Conservation (phyloP, 2,329 filamentous ascomycete genomes). For the Talaromyces albobiverticillius region DNA sequence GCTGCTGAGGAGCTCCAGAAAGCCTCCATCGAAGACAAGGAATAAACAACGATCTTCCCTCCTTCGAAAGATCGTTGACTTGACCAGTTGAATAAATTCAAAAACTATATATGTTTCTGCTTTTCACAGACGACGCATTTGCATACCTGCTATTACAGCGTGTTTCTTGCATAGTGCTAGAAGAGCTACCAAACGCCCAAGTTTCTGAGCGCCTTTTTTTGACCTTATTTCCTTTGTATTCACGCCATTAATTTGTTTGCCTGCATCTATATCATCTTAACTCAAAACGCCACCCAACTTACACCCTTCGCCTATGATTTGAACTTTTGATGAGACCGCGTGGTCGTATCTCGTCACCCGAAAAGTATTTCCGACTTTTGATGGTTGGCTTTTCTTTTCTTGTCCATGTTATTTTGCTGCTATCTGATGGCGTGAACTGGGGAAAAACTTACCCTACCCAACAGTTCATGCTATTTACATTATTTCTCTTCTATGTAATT, state of each 20-base stretch:
- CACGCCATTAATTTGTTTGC: neutral
- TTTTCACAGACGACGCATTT: slow-evolving; percentile 1
- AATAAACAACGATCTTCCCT: slow-evolving; percentile 26
- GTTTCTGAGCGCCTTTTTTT: slow-evolving; percentile 8
- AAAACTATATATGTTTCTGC: neutral
- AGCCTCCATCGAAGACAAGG: slow-evolving; percentile 58
- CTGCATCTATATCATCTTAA: slow-evolving; percentile 9
- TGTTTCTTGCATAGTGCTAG: slow-evolving; percentile 8
- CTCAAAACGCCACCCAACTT: neutral
- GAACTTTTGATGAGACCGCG: neutral
- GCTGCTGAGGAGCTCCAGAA: slow-evolving; percentile 60
- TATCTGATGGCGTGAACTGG: neutral
- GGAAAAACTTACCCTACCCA: neutral
- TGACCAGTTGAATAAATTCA: slow-evolving; percentile 1
- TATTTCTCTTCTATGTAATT: slow-evolving; percentile 3
- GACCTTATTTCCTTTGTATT: slow-evolving; percentile 2
- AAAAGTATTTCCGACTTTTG: slow-evolving; percentile 8
- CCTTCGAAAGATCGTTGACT: neutral
- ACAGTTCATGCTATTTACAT: neutral
- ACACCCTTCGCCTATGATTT: neutral
- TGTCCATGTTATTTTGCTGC: neutral
- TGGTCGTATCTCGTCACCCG: neutral
- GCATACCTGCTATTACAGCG: slow-evolving; percentile 1
- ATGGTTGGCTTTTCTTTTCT: slow-evolving; percentile 8
- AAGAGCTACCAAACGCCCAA: slow-evolving; percentile 2